Conservation (phyloP, 768 basidiomycete species). For the Leccinum rimulosum region DNA sequence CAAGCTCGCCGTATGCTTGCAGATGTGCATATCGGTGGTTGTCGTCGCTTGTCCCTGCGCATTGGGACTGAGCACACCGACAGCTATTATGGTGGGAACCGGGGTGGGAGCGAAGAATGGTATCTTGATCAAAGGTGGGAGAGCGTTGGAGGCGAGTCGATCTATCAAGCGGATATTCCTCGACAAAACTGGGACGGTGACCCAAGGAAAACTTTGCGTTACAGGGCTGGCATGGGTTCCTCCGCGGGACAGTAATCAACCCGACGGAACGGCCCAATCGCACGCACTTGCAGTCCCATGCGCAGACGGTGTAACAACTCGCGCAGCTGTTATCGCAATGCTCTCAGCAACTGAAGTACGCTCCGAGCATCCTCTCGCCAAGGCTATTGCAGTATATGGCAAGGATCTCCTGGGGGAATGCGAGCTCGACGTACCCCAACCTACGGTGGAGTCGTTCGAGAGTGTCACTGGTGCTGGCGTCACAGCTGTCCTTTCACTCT, state of each 20-base stretch:
- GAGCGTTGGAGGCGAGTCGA: slow-evolving; percentile 89
- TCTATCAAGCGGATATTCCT: slow-evolving; percentile 78
- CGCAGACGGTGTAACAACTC: slow-evolving; percentile 60
- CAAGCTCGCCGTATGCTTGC: slow-evolving; percentile 87
- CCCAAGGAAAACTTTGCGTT: slow-evolving; percentile 89
- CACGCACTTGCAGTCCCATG: slow-evolving; percentile 31
- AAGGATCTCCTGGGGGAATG: slow-evolving; percentile 53
- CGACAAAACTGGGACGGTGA: slow-evolving; percentile 98
- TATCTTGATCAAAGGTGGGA: slow-evolving; percentile 96
- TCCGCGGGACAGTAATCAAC: slow-evolving; percentile 22
- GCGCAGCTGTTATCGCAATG: slow-evolving; percentile 70
- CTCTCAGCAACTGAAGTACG: slow-evolving; percentile 83
- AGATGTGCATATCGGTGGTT: slow-evolving; percentile 96
- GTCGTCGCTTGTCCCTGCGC: slow-evolving; percentile 99
- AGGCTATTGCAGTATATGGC: slow-evolving; percentile 85
- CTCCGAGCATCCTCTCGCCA: slow-evolving; percentile 96
- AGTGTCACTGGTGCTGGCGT: slow-evolving; percentile 89
- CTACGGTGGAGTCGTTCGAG: slow-evolving; percentile 72
- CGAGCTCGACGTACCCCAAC: slow-evolving; percentile 44
- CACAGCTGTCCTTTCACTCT: slow-evolving; percentile 59
- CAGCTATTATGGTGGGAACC: slow-evolving; percentile 99
- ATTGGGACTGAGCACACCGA: slow-evolving; percentile 92
- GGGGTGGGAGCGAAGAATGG: slow-evolving; percentile 97
- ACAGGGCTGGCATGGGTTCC: slow-evolving; percentile 75
- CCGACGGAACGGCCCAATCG: slow-evolving; percentile 11